Evolutionary conservation across 2,329 filamentous ascomycete species (phyloP).

Genomic region (Fusarium sp.): DNA sequence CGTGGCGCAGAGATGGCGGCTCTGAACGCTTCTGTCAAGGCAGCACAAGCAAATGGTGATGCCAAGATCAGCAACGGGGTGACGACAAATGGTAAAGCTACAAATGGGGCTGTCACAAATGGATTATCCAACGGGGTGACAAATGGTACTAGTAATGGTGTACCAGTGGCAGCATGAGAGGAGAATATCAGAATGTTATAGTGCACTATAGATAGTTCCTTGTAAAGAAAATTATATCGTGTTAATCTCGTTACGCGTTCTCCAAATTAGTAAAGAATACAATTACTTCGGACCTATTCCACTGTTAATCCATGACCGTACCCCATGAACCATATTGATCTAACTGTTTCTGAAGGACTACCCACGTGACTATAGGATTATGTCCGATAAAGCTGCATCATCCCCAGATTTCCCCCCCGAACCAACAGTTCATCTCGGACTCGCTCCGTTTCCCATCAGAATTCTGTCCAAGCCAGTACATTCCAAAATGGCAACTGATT

Average conservation of each 20-base stretch:
- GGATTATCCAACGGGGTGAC: neutral
- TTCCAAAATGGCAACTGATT: constrained; percentile 19
- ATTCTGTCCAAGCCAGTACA: neutral
- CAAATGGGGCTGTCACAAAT: neutral
- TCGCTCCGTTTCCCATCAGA: constrained; percentile 6
- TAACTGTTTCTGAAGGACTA: neutral
- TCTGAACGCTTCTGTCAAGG: constrained; percentile 33
- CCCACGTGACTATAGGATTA: constrained; percentile 22
- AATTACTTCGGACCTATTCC: too few relatives aligned
- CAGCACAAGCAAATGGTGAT: neutral
- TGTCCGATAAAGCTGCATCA: constrained; percentile 16
- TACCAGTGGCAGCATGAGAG: neutral
- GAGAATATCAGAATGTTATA: fast-evolving
- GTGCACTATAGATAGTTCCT: neutral
- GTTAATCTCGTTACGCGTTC: too few relatives aligned
- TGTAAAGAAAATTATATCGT: neutral
- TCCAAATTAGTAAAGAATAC: too few relatives aligned
- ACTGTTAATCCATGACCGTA: too few relatives aligned
- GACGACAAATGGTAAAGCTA: neutral
- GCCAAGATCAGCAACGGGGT: neutral
- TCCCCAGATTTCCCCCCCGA: neutral
- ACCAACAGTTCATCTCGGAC: constrained; percentile 2
- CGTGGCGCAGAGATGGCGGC: constrained; percentile 43
- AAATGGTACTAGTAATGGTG: neutral
- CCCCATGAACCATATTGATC: too few relatives aligned